phyloP scores from a whole-genome alignment of 179 eudicot genomes.

The Drosera spatulata region DNA sequence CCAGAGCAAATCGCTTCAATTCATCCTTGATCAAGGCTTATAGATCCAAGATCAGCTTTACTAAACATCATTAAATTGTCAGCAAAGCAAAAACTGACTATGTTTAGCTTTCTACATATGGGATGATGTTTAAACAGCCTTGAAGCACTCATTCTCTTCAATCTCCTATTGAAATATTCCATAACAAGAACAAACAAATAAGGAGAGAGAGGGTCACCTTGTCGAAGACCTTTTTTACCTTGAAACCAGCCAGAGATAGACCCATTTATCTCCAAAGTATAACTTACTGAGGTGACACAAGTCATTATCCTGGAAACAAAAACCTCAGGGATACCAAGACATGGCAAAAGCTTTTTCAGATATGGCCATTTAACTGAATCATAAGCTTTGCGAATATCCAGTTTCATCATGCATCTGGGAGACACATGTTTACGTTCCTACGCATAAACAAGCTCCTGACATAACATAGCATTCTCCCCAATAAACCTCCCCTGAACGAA shows the following conservation, averaged over 20 bases:
- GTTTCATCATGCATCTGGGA: background rate
- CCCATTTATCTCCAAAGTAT: background rate
- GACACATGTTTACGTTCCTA: background rate
- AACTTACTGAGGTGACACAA: background rate
- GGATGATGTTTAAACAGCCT: background rate
- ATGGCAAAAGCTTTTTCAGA: background rate
- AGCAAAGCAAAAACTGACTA: background rate
- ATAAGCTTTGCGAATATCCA: background rate
- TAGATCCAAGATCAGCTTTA: too few relatives aligned
- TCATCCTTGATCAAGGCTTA: too few relatives aligned
- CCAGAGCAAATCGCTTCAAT: too few relatives aligned
- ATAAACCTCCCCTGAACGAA: background rate
- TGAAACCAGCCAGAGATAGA: background rate
- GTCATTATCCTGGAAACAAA: background rate
- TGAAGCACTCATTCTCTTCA: background rate
- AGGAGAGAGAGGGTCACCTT: conserved; percentile 1
- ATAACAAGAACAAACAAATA: background rate
- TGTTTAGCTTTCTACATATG: background rate
- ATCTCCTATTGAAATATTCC: background rate
- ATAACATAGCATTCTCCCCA: background rate
- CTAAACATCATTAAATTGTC: background rate
- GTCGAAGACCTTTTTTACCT: background rate
- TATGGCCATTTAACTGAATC: background rate
- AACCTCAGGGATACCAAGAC: background rate
- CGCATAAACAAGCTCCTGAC: background rate